phyloP scores from a whole-genome alignment of 257 asterid species.

The Solanum tacnaense region DNA sequence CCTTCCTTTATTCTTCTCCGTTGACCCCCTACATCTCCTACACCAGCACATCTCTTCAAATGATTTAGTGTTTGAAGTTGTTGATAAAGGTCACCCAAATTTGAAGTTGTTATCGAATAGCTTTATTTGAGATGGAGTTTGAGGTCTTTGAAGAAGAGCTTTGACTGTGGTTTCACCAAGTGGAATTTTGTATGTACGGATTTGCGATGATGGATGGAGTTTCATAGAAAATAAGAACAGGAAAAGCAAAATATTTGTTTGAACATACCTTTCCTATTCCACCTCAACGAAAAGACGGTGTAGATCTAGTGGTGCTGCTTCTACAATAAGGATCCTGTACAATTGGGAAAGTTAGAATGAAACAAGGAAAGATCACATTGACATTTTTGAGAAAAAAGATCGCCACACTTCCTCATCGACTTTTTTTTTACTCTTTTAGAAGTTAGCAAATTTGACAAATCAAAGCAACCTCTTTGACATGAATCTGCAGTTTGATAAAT shows the following conservation, averaged over 20 bases:
- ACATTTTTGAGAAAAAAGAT: no score
- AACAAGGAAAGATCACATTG: background rate
- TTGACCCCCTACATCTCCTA: background rate
- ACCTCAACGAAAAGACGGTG: conserved; percentile 81
- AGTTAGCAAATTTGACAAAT: background rate
- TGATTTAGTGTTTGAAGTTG: background rate
- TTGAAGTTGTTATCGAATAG: no score
- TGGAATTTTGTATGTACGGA: background rate
- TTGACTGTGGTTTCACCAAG: no score
- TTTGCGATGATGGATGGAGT: no score
- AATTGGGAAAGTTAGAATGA: conserved; percentile 7
- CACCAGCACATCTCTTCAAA: background rate
- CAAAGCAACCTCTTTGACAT: background rate
- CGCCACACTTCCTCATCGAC: background rate
- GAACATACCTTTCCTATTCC: conserved; percentile 73
- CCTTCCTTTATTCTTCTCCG: background rate
- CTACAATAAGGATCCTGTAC: conserved; percentile 66
- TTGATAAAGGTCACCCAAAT: background rate
- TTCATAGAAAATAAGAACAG: no score
- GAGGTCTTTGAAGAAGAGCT: no score
- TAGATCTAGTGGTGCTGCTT: conserved; percentile 64
- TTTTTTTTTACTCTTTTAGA: background rate
- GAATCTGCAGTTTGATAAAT: background rate
- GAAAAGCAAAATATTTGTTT: background rate
- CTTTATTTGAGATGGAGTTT: no score